Evolutionary conservation across 2,329 filamentous ascomycete species (phyloP).

Genomic region (Bipolaris cookei): DNA sequence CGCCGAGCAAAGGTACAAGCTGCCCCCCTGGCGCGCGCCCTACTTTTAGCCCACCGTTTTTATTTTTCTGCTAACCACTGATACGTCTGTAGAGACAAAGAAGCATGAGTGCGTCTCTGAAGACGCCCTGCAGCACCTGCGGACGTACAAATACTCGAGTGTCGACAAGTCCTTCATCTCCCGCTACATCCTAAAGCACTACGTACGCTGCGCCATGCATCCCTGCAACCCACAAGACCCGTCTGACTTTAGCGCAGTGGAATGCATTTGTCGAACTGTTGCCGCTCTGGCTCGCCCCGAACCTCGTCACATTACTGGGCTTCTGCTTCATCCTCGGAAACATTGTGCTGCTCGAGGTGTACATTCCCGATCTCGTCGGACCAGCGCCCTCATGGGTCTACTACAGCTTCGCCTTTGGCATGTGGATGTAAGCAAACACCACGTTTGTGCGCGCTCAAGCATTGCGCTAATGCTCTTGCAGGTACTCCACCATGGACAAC

Average conservation of each 20-base stretch:
- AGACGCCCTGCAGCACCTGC: slow-evolving; percentile 87
- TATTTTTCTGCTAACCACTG: slow-evolving; percentile 20
- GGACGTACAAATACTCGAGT: slow-evolving; percentile 95
- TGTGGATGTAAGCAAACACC: slow-evolving; percentile 77
- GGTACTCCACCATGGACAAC: slow-evolving; percentile 97
- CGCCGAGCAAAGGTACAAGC: slow-evolving; percentile 45
- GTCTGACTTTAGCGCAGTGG: slow-evolving; percentile 69
- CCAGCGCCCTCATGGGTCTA: slow-evolving; percentile 91
- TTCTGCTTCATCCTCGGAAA: slow-evolving; percentile 94
- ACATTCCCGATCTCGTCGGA: slow-evolving; percentile 88
- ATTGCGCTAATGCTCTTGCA: slow-evolving; percentile 34
- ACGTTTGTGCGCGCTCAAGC: not conserved
- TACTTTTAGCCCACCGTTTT: not conserved
- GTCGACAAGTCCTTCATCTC: slow-evolving; percentile 96
- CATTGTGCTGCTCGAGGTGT: slow-evolving; percentile 74
- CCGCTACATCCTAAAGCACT: slow-evolving; percentile 90
- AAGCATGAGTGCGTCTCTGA: slow-evolving; percentile 80
- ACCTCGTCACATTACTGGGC: slow-evolving; percentile 94
- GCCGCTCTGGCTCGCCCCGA: slow-evolving; percentile 95
- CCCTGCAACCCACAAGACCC: slow-evolving; percentile 11
- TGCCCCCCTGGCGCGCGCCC: slow-evolving; percentile 12
- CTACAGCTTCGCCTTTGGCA: slow-evolving; percentile 90
- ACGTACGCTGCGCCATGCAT: slow-evolving; percentile 67
- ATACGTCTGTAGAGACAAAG: slow-evolving; percentile 58
- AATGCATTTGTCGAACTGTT: slow-evolving; percentile 92